Conservation (phyloP, 768 basidiomycete species). For the Tubosaeta sp. region DNA sequence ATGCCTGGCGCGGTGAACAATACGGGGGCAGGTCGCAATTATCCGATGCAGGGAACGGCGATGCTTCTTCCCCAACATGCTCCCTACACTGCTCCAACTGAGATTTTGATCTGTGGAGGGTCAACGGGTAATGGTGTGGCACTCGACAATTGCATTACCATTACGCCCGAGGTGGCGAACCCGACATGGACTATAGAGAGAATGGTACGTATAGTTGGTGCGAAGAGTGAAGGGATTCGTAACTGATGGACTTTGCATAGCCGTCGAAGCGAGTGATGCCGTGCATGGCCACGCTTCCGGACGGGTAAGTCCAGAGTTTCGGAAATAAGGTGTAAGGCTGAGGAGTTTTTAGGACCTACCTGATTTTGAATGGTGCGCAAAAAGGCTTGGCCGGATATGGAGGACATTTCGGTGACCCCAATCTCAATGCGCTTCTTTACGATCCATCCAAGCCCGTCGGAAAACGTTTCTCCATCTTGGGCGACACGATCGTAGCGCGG, state of each 20-base stretch:
- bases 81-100: slow-evolving; percentile 69
- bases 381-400: slow-evolving; percentile 73
- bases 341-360: too few relatives aligned
- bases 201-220: slow-evolving; percentile 50
- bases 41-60: slow-evolving; percentile 70
- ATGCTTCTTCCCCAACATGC: slow-evolving; percentile 65
- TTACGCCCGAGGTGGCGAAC: slow-evolving; percentile 57
- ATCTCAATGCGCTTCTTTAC: slow-evolving; percentile 62
- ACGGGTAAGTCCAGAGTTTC: slow-evolving; percentile 27
- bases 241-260: slow-evolving; percentile 28
- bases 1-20: slow-evolving; percentile 72
- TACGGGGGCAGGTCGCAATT: slow-evolving; percentile 68
- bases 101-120: slow-evolving; percentile 71
- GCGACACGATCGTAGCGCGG: slow-evolving; percentile 65
- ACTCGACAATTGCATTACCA: slow-evolving; percentile 69
- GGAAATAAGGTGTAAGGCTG: too few relatives aligned
- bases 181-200: slow-evolving; percentile 70
- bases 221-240: not conserved
- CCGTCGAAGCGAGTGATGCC: slow-evolving; percentile 73
- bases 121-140: slow-evolving; percentile 47
- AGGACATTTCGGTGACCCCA: slow-evolving; percentile 55
- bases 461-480: slow-evolving; percentile 62
- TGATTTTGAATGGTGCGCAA: slow-evolving; percentile 52
- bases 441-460: slow-evolving; percentile 57
- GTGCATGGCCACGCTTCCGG: slow-evolving; percentile 65